Conservation (phyloP, 768 basidiomycete species). For the Amanita polypyramis region DNA sequence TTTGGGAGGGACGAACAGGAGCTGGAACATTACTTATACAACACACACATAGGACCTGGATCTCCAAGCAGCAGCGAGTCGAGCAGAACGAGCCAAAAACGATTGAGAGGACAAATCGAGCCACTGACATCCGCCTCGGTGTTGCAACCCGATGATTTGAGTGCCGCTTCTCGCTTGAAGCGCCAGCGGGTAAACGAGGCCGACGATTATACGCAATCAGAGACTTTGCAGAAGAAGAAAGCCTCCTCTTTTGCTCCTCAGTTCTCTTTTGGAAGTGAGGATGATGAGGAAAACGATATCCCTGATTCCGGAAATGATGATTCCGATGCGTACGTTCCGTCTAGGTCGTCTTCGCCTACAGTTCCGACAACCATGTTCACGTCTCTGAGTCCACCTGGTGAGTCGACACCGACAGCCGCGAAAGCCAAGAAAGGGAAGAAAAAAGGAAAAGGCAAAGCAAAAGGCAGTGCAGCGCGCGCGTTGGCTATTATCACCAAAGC, state of each 20-base stretch:
- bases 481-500: conserved; percentile 19
- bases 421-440: conserved; percentile 7
- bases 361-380: conserved; percentile 5
- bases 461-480: conserved; percentile 23
- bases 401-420: conserved; percentile 10
- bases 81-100: conserved; percentile 1
- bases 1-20: neutral
- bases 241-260: neutral
- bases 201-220: neutral
- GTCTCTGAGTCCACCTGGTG: conserved; percentile 5
- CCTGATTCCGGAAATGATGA: conserved; percentile 19
- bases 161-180: neutral
- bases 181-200: neutral
- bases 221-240: neutral
- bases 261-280: neutral
- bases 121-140: neutral
- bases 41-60: neutral
- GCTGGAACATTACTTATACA: neutral
- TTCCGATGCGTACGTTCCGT: conserved; percentile 20
- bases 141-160: neutral
- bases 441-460: conserved; percentile 21
- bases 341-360: conserved; percentile 16
- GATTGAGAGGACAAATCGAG: neutral
- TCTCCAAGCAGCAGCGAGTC: neutral
- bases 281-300: conserved; percentile 12